Percentiles rank a stretch among this genome's conserved stretches.
phyloP scores from a whole-genome alignment of 2,329 filamentous ascomycete genomes.

The Fusarium protoensiforme region DNA sequence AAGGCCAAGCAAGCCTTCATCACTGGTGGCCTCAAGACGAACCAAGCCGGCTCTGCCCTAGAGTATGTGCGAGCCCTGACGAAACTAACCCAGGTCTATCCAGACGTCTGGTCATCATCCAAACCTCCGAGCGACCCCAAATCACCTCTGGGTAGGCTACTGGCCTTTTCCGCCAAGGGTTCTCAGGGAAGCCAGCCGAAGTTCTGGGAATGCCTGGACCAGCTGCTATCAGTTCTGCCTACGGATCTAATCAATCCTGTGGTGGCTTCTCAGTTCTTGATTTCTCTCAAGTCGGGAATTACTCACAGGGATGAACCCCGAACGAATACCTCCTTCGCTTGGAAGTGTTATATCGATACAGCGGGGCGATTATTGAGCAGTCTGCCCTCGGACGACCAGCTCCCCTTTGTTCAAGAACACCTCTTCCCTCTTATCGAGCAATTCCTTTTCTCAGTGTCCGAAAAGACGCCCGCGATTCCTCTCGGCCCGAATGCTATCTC shows the following conservation, averaged over 20 bases:
- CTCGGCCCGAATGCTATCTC: constrained; percentile 49
- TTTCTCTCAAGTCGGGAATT: constrained; percentile 77
- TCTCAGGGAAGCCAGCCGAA: constrained; percentile 79
- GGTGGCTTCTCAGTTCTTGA: constrained; percentile 70
- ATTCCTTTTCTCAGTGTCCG: constrained; percentile 60
- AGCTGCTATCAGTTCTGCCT: constrained; percentile 71
- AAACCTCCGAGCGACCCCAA: constrained; percentile 58
- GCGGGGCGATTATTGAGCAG: constrained; percentile 63
- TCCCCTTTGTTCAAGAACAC: constrained; percentile 59
- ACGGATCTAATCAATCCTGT: constrained; percentile 55
- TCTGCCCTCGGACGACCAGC: constrained; percentile 58
- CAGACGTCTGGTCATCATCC: constrained; percentile 78
- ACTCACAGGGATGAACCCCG: constrained; percentile 79
- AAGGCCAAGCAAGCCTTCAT: constrained; percentile 71
- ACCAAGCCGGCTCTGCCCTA: constrained; percentile 78
- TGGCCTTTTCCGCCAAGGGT: constrained; percentile 81
- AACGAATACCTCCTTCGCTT: constrained; percentile 74
- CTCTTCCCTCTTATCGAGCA: constrained; percentile 66
- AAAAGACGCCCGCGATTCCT: constrained; percentile 49
- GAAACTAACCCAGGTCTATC: constrained; percentile 71
- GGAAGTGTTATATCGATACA: constrained; percentile 78
- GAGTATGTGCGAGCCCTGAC: constrained; percentile 77
- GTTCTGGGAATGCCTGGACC: constrained; percentile 78
- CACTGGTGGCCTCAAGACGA: constrained; percentile 76
- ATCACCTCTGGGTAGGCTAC: constrained; percentile 66